Percentiles rank a stretch among this genome's conserved stretches.
Evolutionary conservation across 768 basidiomycete genomes (phyloP).

Genomic region (Boletus eberwhitei): DNA sequence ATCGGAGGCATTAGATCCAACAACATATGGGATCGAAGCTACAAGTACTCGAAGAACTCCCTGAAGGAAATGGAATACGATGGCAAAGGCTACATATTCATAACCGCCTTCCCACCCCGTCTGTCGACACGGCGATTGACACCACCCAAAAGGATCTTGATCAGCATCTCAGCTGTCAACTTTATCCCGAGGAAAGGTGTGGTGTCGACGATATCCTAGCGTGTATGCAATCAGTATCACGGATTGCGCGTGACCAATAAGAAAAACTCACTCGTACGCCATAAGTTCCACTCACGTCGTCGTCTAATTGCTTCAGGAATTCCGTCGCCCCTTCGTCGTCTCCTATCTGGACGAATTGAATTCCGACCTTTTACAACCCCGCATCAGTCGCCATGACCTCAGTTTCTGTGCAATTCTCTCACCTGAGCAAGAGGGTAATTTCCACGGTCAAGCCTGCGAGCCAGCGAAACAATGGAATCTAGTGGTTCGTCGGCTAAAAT

Average conservation of each 20-base stretch:
- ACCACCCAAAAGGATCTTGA: constrained; percentile 65
- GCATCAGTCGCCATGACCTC: background rate
- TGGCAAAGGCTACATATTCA: constrained; percentile 6
- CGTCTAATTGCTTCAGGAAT: constrained; percentile 54
- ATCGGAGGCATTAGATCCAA: too few species aligned
- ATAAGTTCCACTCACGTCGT: constrained; percentile 43
- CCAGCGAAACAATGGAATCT: constrained; percentile 44
- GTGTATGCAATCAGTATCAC: background rate
- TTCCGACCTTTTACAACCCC: constrained; percentile 45
- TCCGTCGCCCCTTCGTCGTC: constrained; percentile 36
- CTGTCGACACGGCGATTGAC: constrained; percentile 55
- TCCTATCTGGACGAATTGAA: constrained; percentile 75
- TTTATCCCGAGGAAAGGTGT: constrained; percentile 47
- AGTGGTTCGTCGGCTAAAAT: constrained; percentile 49
- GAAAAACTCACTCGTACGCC: constrained; percentile 40
- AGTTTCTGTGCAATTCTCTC: background rate
- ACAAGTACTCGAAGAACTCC: too few species aligned
- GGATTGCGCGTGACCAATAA: background rate
- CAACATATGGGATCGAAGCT: too few species aligned
- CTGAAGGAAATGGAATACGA: background rate
- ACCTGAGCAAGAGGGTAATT: constrained; percentile 55
- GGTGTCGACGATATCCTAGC: constrained; percentile 69
- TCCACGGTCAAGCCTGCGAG: constrained; percentile 48
- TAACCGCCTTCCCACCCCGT: constrained; percentile 26
- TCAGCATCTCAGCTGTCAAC: constrained; percentile 46